Base-by-base conservation (phyloP, 768 basidiomycete genomes). In the Tylopilus felleus region DNA sequence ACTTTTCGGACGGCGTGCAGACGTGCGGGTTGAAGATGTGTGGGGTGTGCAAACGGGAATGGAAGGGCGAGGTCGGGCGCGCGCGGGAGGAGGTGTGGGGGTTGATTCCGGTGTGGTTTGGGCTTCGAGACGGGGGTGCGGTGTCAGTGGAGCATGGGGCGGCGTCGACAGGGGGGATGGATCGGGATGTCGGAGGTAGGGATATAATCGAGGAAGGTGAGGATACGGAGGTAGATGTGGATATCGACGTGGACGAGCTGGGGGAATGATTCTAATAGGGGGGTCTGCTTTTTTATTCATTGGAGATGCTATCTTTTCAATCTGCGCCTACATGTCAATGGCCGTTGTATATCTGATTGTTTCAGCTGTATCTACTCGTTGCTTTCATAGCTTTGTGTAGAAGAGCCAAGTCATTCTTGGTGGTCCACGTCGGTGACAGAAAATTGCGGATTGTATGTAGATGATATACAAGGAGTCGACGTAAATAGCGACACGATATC, bases 41-140 rank as follows among this genome's bases (percentile, higher is more conserved):
- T 64, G 71, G 61, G 57, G 65, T 69, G 56, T 85, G 75, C 57
- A 80, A 79, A 66, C 64, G 68, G 28, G 80, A 80, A 49, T 80
- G 85, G 63, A 65, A 69, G 50, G 67, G 64, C 2, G 65, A 65
- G 16, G 71, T 75, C 0, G 64, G 64, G 47, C 76, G 73, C 38
- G 81, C 83, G 46, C 65, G 85, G 55, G 76, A 79, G 65, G 82
- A 82, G 60, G 80, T 85, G 35, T 89, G 87, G 87, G 65, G 59
- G 9, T 60, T 75, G 57, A 71, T 89, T 36, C 85, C 86, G 12
- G 67, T 65, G 39, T 88, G 85, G 85, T 88, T 89, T 67, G 83
- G 77, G 38, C 66, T 86, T 29, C 51, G 56, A 9, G 63, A 66
- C 0, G 62, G 51, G 21, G 55, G 53, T 16, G 42, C 25, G 22